A percentile compares a stretch with the other conserved stretches of the same genome.
These are phyloP conservation scores for Athelia sp. DNA, from an alignment of 1,284 basidiomycete genomes.

Conservation along the genomic window DNA sequence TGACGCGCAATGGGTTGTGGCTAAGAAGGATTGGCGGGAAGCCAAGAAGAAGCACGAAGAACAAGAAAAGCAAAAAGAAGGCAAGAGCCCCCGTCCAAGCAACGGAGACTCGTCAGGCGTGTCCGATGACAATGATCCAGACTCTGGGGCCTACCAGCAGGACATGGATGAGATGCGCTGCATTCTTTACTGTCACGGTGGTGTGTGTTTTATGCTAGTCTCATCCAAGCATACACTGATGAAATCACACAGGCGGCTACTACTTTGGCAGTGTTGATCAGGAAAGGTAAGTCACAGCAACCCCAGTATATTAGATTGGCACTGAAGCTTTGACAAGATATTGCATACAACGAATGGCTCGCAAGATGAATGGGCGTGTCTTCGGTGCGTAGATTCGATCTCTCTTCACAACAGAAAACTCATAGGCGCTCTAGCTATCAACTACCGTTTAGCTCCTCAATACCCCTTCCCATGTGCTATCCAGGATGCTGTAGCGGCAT, in stretches of 20 bases:
- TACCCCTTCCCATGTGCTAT: constrained; percentile 96
- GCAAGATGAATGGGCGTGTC: constrained; percentile 86
- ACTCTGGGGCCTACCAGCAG: constrained; percentile 40
- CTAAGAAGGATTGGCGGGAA: constrained; percentile 67
- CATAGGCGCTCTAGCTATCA: constrained; percentile 56
- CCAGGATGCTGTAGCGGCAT: constrained; percentile 84
- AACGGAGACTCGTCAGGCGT: neutral
- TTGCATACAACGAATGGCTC: constrained; percentile 80
- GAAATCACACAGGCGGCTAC: constrained; percentile 54
- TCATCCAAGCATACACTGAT: constrained; percentile 2
- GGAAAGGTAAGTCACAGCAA: constrained; percentile 44
- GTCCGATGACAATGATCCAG: constrained; percentile 10
- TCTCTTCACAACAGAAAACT: constrained; percentile 4
- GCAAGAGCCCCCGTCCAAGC: constrained; percentile 9
- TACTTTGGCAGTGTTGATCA: constrained; percentile 81
- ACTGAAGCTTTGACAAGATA: constrained; percentile 40
- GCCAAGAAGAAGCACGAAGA: constrained; percentile 51
- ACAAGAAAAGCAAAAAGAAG: constrained; percentile 29
- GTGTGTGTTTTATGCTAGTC: constrained; percentile 7
- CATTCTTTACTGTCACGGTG: constrained; percentile 83
- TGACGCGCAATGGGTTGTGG: constrained; percentile 88
- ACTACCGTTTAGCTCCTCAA: constrained; percentile 89
- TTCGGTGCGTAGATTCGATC: constrained; percentile 49
- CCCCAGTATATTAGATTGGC: neutral
- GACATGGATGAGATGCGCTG: constrained; percentile 86